Evolutionary conservation across 345 rosid species (phyloP).

Genomic region (Theobroma cacao): DNA sequence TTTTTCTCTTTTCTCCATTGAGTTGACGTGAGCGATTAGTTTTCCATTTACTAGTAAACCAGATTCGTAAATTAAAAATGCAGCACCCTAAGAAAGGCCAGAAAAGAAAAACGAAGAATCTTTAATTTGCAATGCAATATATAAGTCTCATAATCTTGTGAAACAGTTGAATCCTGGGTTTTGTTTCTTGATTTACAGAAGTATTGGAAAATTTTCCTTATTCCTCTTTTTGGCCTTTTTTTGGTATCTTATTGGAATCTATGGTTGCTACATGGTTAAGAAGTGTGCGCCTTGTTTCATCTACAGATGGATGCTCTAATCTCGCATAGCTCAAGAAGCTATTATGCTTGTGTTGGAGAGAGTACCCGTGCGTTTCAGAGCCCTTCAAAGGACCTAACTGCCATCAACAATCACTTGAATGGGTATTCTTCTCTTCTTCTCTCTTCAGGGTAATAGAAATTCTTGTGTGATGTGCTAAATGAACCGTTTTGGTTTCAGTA

Average conservation of each 20-base stretch:
- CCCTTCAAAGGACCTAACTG: constrained; percentile 94
- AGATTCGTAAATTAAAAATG: too few relatives aligned
- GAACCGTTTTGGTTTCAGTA: constrained; percentile 30
- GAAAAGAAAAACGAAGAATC: too few relatives aligned
- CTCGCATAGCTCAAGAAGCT: constrained; percentile 82
- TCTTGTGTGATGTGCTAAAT: neutral
- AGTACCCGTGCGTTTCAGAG: constrained; percentile 96
- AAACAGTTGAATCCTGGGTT: neutral
- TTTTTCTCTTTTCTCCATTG: neutral
- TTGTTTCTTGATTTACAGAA: neutral
- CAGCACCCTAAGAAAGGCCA: too few relatives aligned
- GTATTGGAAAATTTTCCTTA: neutral
- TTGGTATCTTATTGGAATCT: neutral
- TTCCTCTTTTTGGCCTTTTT: neutral
- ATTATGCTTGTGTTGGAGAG: constrained; percentile 98
- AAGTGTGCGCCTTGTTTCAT: neutral
- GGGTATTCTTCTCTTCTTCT: constrained; percentile 35
- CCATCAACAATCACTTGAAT: constrained; percentile 83
- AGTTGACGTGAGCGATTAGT: neutral
- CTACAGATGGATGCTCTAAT: constrained; percentile 93
- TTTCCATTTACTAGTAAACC: neutral
- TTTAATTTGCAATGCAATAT: too few relatives aligned
- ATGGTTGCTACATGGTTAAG: neutral
- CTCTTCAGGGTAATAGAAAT: neutral
- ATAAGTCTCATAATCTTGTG: too few relatives aligned